Evolutionary conservation across 345 rosid species (phyloP), one percentile per base, ranked within the genome.

Genomic region (Pistacia integerrima): DNA sequence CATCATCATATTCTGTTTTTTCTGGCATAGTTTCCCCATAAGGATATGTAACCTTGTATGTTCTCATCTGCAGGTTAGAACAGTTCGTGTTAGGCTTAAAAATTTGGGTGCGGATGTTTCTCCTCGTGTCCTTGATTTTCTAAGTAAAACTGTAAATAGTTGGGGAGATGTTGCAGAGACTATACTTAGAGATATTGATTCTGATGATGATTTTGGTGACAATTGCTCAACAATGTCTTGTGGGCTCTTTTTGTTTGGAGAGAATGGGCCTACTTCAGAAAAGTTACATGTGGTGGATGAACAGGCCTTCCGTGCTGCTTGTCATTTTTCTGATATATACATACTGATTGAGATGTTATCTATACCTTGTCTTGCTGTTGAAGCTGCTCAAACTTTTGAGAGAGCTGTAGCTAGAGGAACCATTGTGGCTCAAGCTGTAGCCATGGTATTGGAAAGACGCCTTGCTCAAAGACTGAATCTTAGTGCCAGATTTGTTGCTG

Each of bases 331-430:
- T 73, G 98, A 97, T 81, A 90, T 94, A 63, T 92, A 87, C 81
- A 84, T 97, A 69, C 82, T 97, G 78, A 84, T 97, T 69, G 99
- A 94, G 85, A 92, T 97, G 98, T 80, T 97, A 58, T 92, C 99
- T 30, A 90, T 92, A 80, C 91, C 97, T 70, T 88, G 90, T 85
- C 89, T 97, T 78, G 96, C 97, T 72, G 87, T 79, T 76, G 97
- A 94, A 82, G 97, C 97, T 75, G 88, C 93, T 76, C 96, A 92
- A 85, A 92, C 97, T 14, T 91, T 97, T 57, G 96, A 92, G 89
- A 91, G 91, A 84, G 98, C 99, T 78, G 91, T 94, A 70, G 90
- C 88, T 74, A 90, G 89, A 76, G 98, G 99, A 79, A 89, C 89
- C 77, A 84, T 97, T 82, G 82, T 80, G 64, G 93, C 96, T 78